Conservation (phyloP, 2,329 filamentous ascomycete species). For the Xylariaceae sp. region DNA sequence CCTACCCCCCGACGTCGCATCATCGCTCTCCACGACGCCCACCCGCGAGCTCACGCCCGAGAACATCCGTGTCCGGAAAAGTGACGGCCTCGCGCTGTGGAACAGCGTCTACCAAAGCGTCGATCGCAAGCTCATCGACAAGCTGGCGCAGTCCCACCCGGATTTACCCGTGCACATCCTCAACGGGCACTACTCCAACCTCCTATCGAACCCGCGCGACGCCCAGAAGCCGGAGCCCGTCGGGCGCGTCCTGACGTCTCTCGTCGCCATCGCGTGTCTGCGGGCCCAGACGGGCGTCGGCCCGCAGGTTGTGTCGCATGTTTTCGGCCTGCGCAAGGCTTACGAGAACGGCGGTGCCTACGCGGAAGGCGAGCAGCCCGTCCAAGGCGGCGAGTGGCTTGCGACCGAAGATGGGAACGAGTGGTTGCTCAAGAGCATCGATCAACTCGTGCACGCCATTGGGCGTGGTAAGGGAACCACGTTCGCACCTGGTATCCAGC, state of each 20-base stretch:
- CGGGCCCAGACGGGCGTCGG: constrained; percentile 77
- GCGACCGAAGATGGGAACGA: constrained; percentile 60
- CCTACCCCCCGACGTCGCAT: constrained; percentile 54
- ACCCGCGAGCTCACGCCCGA: constrained; percentile 50
- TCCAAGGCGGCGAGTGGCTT: constrained; percentile 55
- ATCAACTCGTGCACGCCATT: constrained; percentile 51
- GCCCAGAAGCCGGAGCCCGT: constrained; percentile 46
- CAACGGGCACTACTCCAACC: constrained; percentile 65
- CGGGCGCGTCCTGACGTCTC: constrained; percentile 66
- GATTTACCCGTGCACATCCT: constrained; percentile 80
- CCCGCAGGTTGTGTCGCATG: constrained; percentile 75
- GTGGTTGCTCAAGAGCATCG: constrained; percentile 60
- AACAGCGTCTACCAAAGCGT: constrained; percentile 72
- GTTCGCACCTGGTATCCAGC: constrained; percentile 50
- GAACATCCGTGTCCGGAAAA: constrained; percentile 52
- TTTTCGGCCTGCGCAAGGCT: constrained; percentile 76
- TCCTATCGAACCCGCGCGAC: constrained; percentile 64
- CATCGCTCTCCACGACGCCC: constrained; percentile 51
- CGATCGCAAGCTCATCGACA: constrained; percentile 64
- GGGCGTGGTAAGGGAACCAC: constrained; percentile 44
- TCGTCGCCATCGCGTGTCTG: constrained; percentile 71
- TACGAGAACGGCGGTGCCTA: constrained; percentile 58
- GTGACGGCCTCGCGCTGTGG: constrained; percentile 65
- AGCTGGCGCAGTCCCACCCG: constrained; percentile 71
- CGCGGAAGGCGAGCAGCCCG: constrained; percentile 45